Evolutionary conservation across 2,329 filamentous ascomycete species (phyloP).

Genomic region (Chaetomiaceae sp.): DNA sequence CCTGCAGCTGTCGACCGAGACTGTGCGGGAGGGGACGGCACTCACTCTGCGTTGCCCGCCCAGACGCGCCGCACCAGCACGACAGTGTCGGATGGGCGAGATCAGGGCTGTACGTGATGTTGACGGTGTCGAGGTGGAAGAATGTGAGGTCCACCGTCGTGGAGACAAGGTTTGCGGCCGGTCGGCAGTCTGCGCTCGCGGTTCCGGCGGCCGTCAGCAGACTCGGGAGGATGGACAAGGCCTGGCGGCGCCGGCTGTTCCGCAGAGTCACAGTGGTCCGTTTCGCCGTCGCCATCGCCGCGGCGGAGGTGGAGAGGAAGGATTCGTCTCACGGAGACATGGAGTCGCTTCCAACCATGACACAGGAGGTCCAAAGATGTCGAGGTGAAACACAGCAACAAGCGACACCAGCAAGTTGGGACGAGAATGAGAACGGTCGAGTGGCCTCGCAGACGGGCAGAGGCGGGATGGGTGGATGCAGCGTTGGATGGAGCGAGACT

Average conservation of each 20-base stretch:
- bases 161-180: slow-evolving; percentile 15
- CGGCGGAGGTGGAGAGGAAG: slow-evolving; percentile 17
- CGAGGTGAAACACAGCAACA: not conserved
- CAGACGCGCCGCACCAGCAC: slow-evolving; percentile 23
- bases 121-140: slow-evolving; percentile 24
- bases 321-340: slow-evolving; percentile 18
- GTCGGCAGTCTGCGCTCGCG: slow-evolving; percentile 14
- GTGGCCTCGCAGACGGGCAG: not conserved
- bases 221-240: slow-evolving; percentile 13
- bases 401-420: not conserved
- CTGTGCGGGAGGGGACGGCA: slow-evolving; percentile 9
- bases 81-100: slow-evolving; percentile 22
- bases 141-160: slow-evolving; percentile 17
- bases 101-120: slow-evolving; percentile 25
- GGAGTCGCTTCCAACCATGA: slow-evolving; percentile 2
- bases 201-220: slow-evolving; percentile 14
- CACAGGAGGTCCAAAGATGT: not conserved
- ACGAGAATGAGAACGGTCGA: not conserved
- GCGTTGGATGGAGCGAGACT: not conserved
- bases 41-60: slow-evolving; percentile 24
- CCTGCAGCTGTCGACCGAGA: not conserved
- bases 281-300: slow-evolving; percentile 24
- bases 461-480: slow-evolving; percentile 1
- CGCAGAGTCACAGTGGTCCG: slow-evolving; percentile 15
- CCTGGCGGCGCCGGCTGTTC: slow-evolving; percentile 16